Evolutionary conservation across 495 filamentous ascomycete species (phyloP).

Genomic region (Trichocladium uniseriatum): DNA sequence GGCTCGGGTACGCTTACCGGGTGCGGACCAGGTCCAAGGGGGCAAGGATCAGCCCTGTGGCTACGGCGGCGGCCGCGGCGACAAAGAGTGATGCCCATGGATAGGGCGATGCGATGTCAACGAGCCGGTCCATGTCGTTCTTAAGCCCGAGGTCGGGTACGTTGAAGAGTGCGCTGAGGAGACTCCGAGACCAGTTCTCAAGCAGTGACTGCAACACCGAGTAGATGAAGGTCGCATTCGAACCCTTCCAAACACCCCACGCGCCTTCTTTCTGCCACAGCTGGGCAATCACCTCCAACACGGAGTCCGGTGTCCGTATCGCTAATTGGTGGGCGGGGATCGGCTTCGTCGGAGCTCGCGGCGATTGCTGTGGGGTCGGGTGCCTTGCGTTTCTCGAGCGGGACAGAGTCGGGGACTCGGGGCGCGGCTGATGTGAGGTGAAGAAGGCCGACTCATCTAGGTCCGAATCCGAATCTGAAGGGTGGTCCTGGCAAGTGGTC

Average conservation of each 20-base stretch:
- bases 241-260: conserved; percentile 90
- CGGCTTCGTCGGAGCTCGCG: conserved; percentile 20
- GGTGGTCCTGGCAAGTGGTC: conserved; percentile 5
- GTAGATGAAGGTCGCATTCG: conserved; percentile 85
- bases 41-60: conserved; percentile 68
- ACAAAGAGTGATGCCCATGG: conserved; percentile 66
- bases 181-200: conserved; percentile 75
- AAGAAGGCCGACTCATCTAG: conserved; percentile 78
- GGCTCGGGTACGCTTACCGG: conserved; percentile 36
- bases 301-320: conserved; percentile 59
- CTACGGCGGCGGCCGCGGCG: conserved; percentile 70
- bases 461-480: conserved; percentile 55
- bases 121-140: conserved; percentile 40
- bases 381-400: conserved; percentile 26
- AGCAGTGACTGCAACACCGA: conserved; percentile 73
- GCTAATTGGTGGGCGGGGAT: conserved; percentile 51
- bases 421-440: conserved; percentile 53
- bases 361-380: conserved; percentile 25
- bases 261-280: conserved; percentile 84
- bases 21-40: conserved; percentile 88
- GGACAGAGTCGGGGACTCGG: conserved; percentile 45
- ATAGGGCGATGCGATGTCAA: conserved; percentile 59
- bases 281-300: conserved; percentile 70
- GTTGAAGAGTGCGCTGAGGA: conserved; percentile 74
- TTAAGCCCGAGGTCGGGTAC: conserved; percentile 66